These are phyloP conservation scores for Populus hybrid DNA, from an alignment of 441 rosid genomes.

Conservation along the genomic window DNA sequence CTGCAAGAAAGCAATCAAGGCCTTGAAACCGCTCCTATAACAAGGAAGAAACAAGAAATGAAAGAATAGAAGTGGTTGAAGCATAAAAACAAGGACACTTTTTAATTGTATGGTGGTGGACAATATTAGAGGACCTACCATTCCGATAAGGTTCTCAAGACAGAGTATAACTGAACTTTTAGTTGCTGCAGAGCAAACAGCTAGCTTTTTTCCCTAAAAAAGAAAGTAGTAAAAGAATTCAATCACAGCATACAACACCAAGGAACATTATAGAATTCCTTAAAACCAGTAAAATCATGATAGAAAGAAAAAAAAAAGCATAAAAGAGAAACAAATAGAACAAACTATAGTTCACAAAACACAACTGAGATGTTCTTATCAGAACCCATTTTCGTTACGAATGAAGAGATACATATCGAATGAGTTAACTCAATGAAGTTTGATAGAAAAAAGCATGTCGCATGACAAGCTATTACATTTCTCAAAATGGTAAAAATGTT, in stretches of 20 bases:
- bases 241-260: background rate
- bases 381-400: background rate
- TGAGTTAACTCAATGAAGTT: background rate
- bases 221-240: conserved; percentile 3
- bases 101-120: background rate
- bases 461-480: background rate
- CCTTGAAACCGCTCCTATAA: conserved; percentile 73
- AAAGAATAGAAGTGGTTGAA: background rate
- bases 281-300: background rate
- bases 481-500: background rate
- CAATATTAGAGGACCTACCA: conserved; percentile 36
- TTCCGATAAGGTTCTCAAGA: conserved; percentile 78
- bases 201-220: conserved; percentile 65
- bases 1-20: conserved; percentile 98
- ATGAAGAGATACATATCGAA: background rate
- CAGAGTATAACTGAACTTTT: conserved; percentile 88
- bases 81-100: background rate
- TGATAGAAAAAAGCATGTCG: background rate
- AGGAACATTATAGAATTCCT: background rate
- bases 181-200: conserved; percentile 97
- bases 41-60: conserved; percentile 9
- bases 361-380: background rate
- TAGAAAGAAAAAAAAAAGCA: background rate
- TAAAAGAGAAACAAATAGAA: background rate
- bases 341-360: background rate